Conservation (phyloP, 495 filamentous ascomycete genomes). For the Penicillium tannophilum region DNA sequence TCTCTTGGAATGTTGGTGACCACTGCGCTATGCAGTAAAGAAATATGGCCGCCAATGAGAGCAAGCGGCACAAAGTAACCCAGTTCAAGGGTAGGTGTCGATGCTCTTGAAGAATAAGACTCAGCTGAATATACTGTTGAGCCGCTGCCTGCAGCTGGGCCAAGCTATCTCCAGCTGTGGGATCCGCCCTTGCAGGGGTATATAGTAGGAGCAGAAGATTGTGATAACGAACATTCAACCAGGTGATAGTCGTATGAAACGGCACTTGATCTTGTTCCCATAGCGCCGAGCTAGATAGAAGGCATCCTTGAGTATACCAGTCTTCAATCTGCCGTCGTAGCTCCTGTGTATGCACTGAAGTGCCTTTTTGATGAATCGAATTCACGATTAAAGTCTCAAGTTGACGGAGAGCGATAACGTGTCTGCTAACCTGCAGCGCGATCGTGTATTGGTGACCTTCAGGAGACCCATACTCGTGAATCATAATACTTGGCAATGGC, state of each 20-base stretch:
- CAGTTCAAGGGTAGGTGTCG: conserved; percentile 33
- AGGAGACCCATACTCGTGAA: conserved; percentile 29
- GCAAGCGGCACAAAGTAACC: conserved; percentile 27
- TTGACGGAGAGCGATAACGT: conserved; percentile 32
- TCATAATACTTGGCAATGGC: conserved; percentile 30
- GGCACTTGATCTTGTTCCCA: conserved; percentile 27
- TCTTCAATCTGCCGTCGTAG: conserved; percentile 27
- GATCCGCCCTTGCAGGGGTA: conserved; percentile 13
- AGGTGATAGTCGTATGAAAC: conserved; percentile 32
- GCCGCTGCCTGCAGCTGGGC: conserved; percentile 25
- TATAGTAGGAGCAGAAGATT: conserved; percentile 27
- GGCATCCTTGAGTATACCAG: conserved; percentile 31
- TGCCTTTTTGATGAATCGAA: conserved; percentile 10
- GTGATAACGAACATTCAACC: conserved; percentile 32
- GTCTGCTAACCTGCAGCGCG: conserved; percentile 29
- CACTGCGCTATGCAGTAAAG: conserved; percentile 16
- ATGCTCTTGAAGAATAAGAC: conserved; percentile 26
- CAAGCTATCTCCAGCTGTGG: conserved; percentile 14
- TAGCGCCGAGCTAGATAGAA: conserved; percentile 23
- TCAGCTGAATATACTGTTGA: conserved; percentile 31
- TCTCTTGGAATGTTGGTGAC: conserved; percentile 2
- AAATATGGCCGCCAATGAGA: conserved; percentile 20
- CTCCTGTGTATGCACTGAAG: conserved; percentile 8
- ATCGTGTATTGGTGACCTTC: conserved; percentile 26
- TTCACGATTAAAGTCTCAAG: conserved; percentile 29